Base-by-base conservation (phyloP, 2,329 filamentous ascomycete species). In the Pseudonectria buxi region DNA sequence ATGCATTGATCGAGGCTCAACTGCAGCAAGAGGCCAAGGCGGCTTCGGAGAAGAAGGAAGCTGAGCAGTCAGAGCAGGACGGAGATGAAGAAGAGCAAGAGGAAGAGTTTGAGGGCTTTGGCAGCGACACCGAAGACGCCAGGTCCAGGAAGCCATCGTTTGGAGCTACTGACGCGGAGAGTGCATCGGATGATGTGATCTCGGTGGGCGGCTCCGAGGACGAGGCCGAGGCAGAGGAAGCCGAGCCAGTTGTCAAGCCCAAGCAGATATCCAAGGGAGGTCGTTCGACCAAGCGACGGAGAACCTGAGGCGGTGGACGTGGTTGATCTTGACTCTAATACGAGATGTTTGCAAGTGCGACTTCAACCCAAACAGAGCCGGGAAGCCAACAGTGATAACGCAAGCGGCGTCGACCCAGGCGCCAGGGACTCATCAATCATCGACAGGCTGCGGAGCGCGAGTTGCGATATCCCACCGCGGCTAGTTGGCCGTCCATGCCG, bases 41-140 rank as follows among this genome's bases (percentile, higher is more conserved):
- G 12, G 55, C 50, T 10, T 42, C 49, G 3, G 49, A 51, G 25
- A 54, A 56, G 26, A 51, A 52, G 4, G 47, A n/a, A n/a, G n/a
- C n/a, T n/a, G n/a, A n/a, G n/a, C n/a, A n/a, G n/a, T n/a, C 40
- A 16, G 40, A 50, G 4, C 53, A 56, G 5, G 51, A 58, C 7
- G 56, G 50, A 7, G 55, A 55, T 3, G 61, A 62, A 4, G 55
- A 56, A 11, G 69, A 62, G 3, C 56, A 59, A 14, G 59, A 61
- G 6, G 59, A 64, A 4, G 57, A 61, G 9, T 67, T 63, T 28
- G 58, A 62, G 30, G 59, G 56, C 5, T 63, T 63, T 14, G 58
- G 50, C 13, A 62, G 58, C 32, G 59, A 59, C 14, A 58, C 56
- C 13, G 59, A 61, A 24, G 53, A 57, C 13, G 50, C 43, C 7